Conservation (phyloP, 164 flowering plant genomes). For the Magnolia kwangsiensis region DNA sequence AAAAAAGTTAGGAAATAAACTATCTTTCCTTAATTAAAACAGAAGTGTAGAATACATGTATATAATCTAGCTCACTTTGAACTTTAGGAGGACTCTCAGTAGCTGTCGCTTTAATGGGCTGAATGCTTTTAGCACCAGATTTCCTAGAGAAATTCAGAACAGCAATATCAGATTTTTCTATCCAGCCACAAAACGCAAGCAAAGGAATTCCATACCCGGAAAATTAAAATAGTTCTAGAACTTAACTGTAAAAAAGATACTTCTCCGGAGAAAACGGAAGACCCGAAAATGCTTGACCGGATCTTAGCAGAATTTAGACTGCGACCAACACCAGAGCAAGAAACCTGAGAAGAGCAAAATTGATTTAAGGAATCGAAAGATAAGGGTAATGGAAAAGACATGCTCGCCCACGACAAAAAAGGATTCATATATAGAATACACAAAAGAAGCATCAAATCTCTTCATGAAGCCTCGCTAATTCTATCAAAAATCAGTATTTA, state of each 20-base stretch:
- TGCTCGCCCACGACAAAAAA: not conserved
- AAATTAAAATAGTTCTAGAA: not conserved
- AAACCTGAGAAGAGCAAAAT: not conserved
- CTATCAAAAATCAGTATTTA: no score
- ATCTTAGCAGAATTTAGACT: conserved; percentile 4
- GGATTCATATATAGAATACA: not conserved
- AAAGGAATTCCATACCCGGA: not conserved
- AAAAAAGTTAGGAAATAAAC: not conserved
- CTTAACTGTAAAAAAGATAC: conserved; percentile 13
- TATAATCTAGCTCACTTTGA: conserved; percentile 34
- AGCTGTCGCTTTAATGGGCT: conserved; percentile 77
- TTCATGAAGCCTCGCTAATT: no score
- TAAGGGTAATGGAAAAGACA: not conserved
- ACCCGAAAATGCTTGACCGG: conserved; percentile 9
- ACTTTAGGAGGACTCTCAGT: conserved; percentile 66
- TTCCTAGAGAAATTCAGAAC: conserved; percentile 25
- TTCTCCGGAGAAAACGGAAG: conserved; percentile 3
- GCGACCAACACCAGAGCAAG: conserved; percentile 2
- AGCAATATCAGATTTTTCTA: not conserved
- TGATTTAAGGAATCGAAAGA: not conserved
- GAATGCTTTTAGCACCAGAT: conserved; percentile 28
- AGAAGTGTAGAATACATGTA: not conserved
- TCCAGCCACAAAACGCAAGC: not conserved
- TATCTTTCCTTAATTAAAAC: not conserved
- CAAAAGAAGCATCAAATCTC: not conserved